These are phyloP conservation scores for Lecanicillium sp. DNA, from an alignment of 2,329 filamentous ascomycete genomes.

Conservation along the genomic window DNA sequence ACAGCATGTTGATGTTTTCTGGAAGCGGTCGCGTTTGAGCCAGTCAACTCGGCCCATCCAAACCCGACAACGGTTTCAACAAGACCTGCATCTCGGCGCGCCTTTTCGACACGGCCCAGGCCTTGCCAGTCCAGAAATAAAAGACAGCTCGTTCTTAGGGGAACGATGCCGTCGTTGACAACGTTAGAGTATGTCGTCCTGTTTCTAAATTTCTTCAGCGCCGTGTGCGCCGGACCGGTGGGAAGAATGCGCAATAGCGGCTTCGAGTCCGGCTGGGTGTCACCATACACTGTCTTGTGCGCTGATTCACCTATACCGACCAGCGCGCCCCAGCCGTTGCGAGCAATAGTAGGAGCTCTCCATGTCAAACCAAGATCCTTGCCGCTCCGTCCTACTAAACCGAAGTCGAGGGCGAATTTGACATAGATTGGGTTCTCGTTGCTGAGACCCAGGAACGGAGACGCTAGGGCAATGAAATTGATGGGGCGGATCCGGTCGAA, in stretches of 20 bases:
- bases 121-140: constrained; percentile 96
- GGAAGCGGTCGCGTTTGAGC: constrained; percentile 50
- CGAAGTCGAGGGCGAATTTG: constrained; percentile 94
- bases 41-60: constrained; percentile 89
- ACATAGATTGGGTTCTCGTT: constrained; percentile 98
- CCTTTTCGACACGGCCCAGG: constrained; percentile 87
- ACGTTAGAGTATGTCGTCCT: constrained; percentile 94
- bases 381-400: constrained; percentile 89
- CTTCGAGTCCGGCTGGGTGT: constrained; percentile 72
- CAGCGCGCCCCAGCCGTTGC: constrained; percentile 83
- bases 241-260: constrained; percentile 83
- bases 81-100: constrained; percentile 81
- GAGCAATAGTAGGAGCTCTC: constrained; percentile 78
- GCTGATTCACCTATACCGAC: constrained; percentile 72
- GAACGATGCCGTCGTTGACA: constrained; percentile 95
- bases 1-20: constrained; percentile 38
- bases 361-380: constrained; percentile 93
- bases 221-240: constrained; percentile 82
- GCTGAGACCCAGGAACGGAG: constrained; percentile 84
- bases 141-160: constrained; percentile 89
- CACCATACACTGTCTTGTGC: constrained; percentile 52
- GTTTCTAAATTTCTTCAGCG: constrained; percentile 81
- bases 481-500: constrained; percentile 80
- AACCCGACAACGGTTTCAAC: constrained; percentile 90
- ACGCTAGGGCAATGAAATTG: constrained; percentile 84